These are phyloP conservation scores for Posidonia oceanica DNA, from an alignment of 116 monocot species.

Conservation along the genomic window DNA sequence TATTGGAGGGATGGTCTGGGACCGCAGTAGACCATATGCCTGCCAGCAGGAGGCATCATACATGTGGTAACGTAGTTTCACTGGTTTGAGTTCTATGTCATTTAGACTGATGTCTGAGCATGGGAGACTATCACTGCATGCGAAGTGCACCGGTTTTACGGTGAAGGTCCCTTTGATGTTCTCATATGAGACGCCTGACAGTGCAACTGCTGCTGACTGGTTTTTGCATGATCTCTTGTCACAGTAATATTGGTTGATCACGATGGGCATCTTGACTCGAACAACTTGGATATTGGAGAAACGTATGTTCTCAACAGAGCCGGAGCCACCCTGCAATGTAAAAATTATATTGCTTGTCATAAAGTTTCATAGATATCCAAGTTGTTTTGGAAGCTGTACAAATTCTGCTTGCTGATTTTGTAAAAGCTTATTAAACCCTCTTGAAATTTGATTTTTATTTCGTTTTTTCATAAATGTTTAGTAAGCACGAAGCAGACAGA, in stretches of 20 bases:
- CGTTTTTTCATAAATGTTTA: too few relatives aligned
- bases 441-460: too few relatives aligned
- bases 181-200: conserved; percentile 60
- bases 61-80: conserved; percentile 25
- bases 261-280: conserved; percentile 60
- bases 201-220: conserved; percentile 66
- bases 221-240: conserved; percentile 58
- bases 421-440: too few relatives aligned
- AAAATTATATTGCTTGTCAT: too few relatives aligned
- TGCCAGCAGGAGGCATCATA: conserved; percentile 76
- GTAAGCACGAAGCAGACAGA: too few relatives aligned
- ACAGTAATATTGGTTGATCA: conserved; percentile 94
- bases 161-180: conserved; percentile 71
- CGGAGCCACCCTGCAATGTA: conserved; percentile 52
- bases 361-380: too few relatives aligned
- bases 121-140: conserved; percentile 67
- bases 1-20: conserved; percentile 48
- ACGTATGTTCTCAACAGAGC: conserved; percentile 48
- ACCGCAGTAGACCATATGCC: conserved; percentile 41
- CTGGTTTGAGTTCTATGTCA: conserved; percentile 44
- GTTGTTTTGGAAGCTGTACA: too few relatives aligned
- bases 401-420: too few relatives aligned
- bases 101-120: conserved; percentile 50
- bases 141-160: conserved; percentile 59
- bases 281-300: conserved; percentile 61